phyloP scores from a whole-genome alignment of 768 basidiomycete genomes.

The Leccinum subgranulosum region DNA sequence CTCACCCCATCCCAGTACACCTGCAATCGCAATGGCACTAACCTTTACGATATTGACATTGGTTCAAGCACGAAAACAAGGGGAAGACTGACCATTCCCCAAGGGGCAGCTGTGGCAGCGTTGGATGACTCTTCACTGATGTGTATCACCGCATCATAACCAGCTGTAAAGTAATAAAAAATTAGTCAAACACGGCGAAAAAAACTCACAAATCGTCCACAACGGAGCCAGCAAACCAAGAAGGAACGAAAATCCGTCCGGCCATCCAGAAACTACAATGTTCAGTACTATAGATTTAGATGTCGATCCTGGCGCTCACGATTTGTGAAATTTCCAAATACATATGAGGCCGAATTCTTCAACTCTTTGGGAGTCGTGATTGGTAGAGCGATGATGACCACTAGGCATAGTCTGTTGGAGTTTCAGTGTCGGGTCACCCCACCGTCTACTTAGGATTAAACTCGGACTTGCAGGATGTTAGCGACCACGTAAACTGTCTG shows the following conservation, averaged over 20 bases:
- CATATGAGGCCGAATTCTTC: constrained; percentile 56
- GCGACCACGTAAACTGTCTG: constrained; percentile 49
- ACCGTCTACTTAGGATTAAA: background rate
- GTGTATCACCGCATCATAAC: constrained; percentile 49
- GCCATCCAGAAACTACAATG: constrained; percentile 38
- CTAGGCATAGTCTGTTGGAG: constrained; percentile 12
- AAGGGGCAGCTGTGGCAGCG: constrained; percentile 52
- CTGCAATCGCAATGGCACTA: constrained; percentile 39
- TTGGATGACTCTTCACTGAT: constrained; percentile 55
- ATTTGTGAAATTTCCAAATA: constrained; percentile 59
- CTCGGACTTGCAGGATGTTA: constrained; percentile 34
- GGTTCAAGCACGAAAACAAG: background rate
- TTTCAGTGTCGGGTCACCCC: background rate
- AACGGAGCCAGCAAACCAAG: constrained; percentile 46
- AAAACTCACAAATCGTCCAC: constrained; percentile 39
- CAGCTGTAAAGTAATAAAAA: constrained; percentile 19
- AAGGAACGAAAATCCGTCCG: constrained; percentile 44
- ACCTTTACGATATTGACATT: constrained; percentile 11
- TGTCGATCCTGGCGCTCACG: constrained; percentile 30
- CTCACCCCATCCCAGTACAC: constrained; percentile 44
- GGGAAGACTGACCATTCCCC: constrained; percentile 45
- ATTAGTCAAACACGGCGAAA: background rate
- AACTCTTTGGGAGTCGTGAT: constrained; percentile 57
- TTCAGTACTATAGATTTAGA: background rate
- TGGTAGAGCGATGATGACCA: constrained; percentile 55